phyloP scores from a whole-genome alignment of 2,329 filamentous ascomycete species.

The Neopestalotiopsis clavispora region DNA sequence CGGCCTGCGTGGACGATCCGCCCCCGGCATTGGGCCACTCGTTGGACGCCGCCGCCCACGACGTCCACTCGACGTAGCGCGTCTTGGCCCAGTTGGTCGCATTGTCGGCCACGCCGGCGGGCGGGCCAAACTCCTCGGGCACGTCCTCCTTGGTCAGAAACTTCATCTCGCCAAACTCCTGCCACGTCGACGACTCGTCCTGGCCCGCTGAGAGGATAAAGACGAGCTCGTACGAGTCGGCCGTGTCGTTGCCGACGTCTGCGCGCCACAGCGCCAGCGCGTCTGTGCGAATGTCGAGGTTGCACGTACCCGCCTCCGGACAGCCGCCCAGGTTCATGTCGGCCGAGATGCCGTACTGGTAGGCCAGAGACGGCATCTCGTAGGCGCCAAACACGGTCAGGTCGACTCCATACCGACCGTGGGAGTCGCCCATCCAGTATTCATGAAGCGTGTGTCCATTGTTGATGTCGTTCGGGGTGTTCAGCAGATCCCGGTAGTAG shows the following conservation, averaged over 20 bases:
- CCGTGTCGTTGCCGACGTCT: conserved; percentile 55
- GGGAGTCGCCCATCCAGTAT: conserved; percentile 63
- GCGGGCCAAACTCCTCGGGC: conserved; percentile 54
- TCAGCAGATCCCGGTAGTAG: conserved; percentile 57
- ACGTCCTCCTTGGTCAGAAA: conserved; percentile 53
- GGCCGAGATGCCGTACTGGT: conserved; percentile 56
- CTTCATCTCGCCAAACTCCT: conserved; percentile 61
- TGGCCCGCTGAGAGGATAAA: conserved; percentile 61
- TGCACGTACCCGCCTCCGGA: conserved; percentile 46
- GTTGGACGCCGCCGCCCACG: conserved; percentile 54
- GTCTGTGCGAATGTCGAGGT: conserved; percentile 53
- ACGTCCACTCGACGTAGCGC: conserved; percentile 58
- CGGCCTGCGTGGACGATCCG: conserved; percentile 57
- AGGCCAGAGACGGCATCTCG: conserved; percentile 49
- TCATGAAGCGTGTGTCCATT: conserved; percentile 58
- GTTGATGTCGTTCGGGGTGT: conserved; percentile 53
- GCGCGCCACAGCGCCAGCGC: conserved; percentile 53
- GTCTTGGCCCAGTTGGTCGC: conserved; percentile 53
- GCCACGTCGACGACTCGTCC: conserved; percentile 60
- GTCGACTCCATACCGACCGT: conserved; percentile 56
- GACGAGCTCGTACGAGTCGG: conserved; percentile 52
- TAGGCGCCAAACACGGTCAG: conserved; percentile 58
- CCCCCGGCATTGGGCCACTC: conserved; percentile 60
- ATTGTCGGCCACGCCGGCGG: conserved; percentile 37
- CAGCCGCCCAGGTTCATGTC: conserved; percentile 54